phyloP scores from a whole-genome alignment of 1,284 basidiomycete genomes.

The Apiotrichum montevideense region DNA sequence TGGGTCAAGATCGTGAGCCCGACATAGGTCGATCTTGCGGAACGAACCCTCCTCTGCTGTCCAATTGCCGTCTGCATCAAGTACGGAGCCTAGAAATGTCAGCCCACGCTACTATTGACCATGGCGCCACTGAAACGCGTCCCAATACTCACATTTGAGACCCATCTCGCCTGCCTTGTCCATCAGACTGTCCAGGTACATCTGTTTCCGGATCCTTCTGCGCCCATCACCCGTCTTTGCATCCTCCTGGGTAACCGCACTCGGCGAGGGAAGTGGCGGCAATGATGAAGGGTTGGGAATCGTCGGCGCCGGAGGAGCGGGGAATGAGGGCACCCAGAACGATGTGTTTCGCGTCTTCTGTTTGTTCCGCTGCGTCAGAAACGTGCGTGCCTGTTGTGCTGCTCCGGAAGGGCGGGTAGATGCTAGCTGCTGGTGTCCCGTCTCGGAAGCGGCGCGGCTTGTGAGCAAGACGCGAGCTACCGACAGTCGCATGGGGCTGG shows the following conservation, averaged over 20 bases:
- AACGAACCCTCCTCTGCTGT: conserved; percentile 86
- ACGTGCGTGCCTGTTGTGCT: neutral
- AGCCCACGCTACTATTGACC: neutral
- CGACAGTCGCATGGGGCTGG: too few species aligned
- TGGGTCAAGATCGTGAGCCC: conserved; percentile 81
- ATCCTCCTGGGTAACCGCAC: conserved; percentile 6
- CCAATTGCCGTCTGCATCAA: conserved; percentile 79
- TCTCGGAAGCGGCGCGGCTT: too few species aligned
- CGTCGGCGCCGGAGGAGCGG: conserved; percentile 7
- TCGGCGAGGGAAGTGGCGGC: conserved; percentile 9
- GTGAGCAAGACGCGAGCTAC: too few species aligned
- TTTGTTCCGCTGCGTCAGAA: neutral
- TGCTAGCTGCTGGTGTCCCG: too few species aligned
- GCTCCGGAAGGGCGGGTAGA: too few species aligned
- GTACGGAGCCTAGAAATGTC: conserved; percentile 62
- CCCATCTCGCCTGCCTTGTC: conserved; percentile 46
- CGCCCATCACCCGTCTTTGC: conserved; percentile 5
- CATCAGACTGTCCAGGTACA: conserved; percentile 45
- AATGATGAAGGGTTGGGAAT: neutral
- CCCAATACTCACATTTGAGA: conserved; percentile 33
- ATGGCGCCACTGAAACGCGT: neutral
- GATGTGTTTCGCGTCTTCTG: conserved; percentile 5
- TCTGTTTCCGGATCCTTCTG: conserved; percentile 21
- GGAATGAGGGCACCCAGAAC: conserved; percentile 24
- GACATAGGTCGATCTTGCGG: conserved; percentile 79